phyloP scores from a whole-genome alignment of 768 basidiomycete genomes.

The Trametes cubensis region DNA sequence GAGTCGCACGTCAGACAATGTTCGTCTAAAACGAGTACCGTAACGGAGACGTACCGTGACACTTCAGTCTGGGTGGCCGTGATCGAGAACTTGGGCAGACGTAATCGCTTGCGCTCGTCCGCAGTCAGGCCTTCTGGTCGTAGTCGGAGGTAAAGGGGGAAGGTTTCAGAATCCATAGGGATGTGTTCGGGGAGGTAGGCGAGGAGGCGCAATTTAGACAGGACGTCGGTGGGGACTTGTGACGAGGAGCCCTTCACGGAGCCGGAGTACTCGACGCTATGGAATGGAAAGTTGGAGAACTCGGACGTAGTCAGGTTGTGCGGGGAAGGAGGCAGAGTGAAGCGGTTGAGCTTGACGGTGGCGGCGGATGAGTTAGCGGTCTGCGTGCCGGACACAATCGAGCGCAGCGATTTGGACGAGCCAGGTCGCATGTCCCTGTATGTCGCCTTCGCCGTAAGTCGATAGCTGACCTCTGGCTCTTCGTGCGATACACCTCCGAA shows the following conservation, averaged over 20 bases:
- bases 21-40: not conserved
- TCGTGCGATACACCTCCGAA: conserved; percentile 49
- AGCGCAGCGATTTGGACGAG: conserved; percentile 47
- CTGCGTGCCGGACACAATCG: conserved; percentile 44
- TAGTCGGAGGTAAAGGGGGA: conserved; percentile 64
- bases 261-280: conserved; percentile 38
- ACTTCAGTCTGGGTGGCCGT: conserved; percentile 67
- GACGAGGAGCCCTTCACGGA: conserved; percentile 20
- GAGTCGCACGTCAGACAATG: not conserved
- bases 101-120: conserved; percentile 56
- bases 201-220: conserved; percentile 66
- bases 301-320: conserved; percentile 38
- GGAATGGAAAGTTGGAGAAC: conserved; percentile 37
- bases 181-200: conserved; percentile 62
- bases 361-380: conserved; percentile 42
- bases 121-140: conserved; percentile 55
- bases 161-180: conserved; percentile 45
- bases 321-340: conserved; percentile 40
- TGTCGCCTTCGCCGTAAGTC: conserved; percentile 67
- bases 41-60: conserved; percentile 53
- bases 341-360: conserved; percentile 56
- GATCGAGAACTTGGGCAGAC: conserved; percentile 56
- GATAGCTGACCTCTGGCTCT: conserved; percentile 60
- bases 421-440: conserved; percentile 51
- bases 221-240: conserved; percentile 52